Percentiles rank a stretch among this genome's conserved stretches.
Evolutionary conservation across 192 early-diverging fungal genomes (phyloP).

Genomic region (Backusella morwellensis): DNA sequence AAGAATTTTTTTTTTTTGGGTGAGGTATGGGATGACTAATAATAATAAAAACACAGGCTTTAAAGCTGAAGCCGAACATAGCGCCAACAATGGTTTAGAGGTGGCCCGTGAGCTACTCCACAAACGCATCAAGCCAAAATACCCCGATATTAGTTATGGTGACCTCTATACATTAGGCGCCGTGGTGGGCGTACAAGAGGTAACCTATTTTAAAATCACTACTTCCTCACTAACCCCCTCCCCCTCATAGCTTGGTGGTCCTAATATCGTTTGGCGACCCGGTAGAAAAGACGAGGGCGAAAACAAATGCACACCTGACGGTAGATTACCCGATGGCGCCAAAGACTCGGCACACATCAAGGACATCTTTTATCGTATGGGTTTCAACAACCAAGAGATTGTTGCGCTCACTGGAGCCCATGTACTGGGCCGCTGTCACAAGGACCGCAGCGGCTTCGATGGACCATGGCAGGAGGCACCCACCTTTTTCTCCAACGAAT

Average conservation of each 20-base stretch:
- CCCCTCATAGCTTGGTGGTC: conserved; percentile 54
- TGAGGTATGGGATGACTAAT: too few species aligned
- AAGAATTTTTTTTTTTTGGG: background rate
- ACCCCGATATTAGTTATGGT: conserved; percentile 80
- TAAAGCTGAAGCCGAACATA: conserved; percentile 60
- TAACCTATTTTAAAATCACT: background rate
- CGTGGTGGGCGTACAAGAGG: conserved; percentile 72
- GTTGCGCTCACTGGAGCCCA: conserved; percentile 79
- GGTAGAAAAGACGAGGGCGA: conserved; percentile 57
- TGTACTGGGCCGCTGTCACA: conserved; percentile 76
- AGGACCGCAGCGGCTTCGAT: conserved; percentile 71
- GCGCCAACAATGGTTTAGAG: conserved; percentile 76
- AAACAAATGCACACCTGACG: conserved; percentile 62
- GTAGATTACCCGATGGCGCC: conserved; percentile 74
- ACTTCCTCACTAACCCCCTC: too few species aligned
- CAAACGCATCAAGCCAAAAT: conserved; percentile 74
- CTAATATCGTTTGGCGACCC: conserved; percentile 71
- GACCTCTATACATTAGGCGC: conserved; percentile 84
- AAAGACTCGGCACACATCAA: conserved; percentile 66
- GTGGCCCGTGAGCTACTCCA: conserved; percentile 65
- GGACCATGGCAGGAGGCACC: conserved; percentile 91
- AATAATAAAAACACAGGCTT: conserved; percentile 35
- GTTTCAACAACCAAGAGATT: conserved; percentile 78
- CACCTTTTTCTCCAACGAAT: conserved; percentile 87
- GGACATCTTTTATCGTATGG: conserved; percentile 81